These are phyloP conservation scores for Alisma plantagoaquatica DNA, from an alignment of 106 monocot genomes.

Conservation along the genomic window DNA sequence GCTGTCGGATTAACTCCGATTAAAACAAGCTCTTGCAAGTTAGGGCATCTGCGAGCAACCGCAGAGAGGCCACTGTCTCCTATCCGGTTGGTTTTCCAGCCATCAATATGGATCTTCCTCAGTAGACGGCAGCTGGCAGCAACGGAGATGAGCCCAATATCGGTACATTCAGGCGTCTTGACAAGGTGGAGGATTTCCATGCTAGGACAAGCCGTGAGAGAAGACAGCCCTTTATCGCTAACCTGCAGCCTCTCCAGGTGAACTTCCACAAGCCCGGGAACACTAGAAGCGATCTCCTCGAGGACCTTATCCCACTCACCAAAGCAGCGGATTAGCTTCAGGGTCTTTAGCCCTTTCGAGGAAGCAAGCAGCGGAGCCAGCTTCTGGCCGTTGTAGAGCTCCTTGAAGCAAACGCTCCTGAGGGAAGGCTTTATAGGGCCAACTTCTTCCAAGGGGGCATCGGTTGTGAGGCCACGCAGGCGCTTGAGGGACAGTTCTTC, in stretches of 20 bases:
- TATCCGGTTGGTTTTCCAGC: slow-evolving; percentile 31
- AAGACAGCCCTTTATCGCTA: slow-evolving; percentile 22
- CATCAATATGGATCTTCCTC: slow-evolving; percentile 34
- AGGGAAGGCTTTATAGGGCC: slow-evolving; percentile 8
- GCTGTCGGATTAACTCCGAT: slow-evolving; percentile 27
- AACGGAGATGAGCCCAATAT: slow-evolving; percentile 13
- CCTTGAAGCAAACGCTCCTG: slow-evolving; percentile 25
- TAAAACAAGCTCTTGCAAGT: slow-evolving; percentile 33
- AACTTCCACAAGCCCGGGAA: slow-evolving; percentile 17
- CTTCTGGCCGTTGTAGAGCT: slow-evolving; percentile 33
- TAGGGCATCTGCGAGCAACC: slow-evolving; percentile 27
- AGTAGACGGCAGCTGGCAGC: slow-evolving; percentile 20
- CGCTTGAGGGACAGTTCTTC: slow-evolving; percentile 42
- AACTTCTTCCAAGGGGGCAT: background rate
- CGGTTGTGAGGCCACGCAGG: slow-evolving; percentile 20
- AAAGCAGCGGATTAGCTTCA: slow-evolving; percentile 33
- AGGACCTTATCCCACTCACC: slow-evolving; percentile 35
- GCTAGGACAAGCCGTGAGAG: slow-evolving; percentile 4
- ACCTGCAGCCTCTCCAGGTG: slow-evolving; percentile 36
- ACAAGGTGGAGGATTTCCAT: slow-evolving; percentile 30
- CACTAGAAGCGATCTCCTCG: slow-evolving; percentile 7
- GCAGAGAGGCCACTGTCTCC: slow-evolving; percentile 29
- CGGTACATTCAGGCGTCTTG: slow-evolving; percentile 31
- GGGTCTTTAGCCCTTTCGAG: slow-evolving; percentile 17
- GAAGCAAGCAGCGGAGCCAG: slow-evolving; percentile 22